These are phyloP conservation scores for Taphrina confusa DNA, from an alignment of 1,139 yeast species.

Conservation along the genomic window DNA sequence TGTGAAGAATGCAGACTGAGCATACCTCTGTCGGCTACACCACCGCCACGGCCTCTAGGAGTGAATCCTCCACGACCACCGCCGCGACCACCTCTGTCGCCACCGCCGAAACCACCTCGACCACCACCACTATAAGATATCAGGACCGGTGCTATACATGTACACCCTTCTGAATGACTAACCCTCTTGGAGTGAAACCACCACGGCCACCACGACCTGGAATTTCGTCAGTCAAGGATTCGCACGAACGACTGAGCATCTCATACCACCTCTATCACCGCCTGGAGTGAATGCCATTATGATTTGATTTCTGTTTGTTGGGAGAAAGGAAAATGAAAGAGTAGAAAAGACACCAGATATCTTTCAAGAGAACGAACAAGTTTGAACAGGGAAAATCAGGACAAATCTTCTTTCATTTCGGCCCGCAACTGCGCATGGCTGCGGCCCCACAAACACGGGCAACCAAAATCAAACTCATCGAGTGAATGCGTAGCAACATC, in stretches of 20 bases:
- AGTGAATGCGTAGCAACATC: too few relatives aligned
- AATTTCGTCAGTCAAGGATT: conserved; percentile 44
- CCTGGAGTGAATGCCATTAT: conserved; percentile 59
- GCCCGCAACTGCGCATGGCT: too few relatives aligned
- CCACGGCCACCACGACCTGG: conserved; percentile 37
- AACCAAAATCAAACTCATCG: too few relatives aligned
- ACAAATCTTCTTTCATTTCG: background rate
- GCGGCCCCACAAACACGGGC: conserved; percentile 11
- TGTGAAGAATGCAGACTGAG: background rate
- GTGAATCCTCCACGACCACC: conserved; percentile 58
- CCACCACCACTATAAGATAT: conserved; percentile 36
- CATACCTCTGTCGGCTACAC: conserved; percentile 37
- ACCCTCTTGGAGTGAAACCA: conserved; percentile 38
- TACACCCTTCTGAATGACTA: conserved; percentile 34
- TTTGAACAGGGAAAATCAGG: background rate
- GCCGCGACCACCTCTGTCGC: conserved; percentile 44
- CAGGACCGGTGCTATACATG: conserved; percentile 39
- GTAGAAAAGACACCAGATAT: background rate
- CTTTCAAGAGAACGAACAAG: background rate
- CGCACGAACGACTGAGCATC: too few relatives aligned
- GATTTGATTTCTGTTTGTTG: background rate
- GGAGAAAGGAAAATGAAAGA: background rate
- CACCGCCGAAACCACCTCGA: conserved; percentile 38
- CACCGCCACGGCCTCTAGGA: conserved; percentile 52
- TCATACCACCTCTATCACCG: conserved; percentile 53